Conservation (phyloP, 2,329 filamentous ascomycete species). For the Neofusicoccum ribis region DNA sequence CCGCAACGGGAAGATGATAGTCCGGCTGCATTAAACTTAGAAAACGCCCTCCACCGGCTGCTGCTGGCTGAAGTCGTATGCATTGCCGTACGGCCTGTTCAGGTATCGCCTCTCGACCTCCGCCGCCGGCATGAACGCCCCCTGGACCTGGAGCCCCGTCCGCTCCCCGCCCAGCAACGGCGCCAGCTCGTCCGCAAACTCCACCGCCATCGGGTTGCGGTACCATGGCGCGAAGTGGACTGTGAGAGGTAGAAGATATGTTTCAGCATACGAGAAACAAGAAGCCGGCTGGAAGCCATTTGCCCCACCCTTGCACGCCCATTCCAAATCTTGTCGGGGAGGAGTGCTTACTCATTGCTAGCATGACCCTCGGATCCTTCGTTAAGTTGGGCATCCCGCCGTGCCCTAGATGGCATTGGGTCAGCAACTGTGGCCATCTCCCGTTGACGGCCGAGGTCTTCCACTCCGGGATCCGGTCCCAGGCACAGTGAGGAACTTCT, state of each 20-base stretch:
- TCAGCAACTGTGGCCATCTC: background rate
- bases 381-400: constrained; percentile 62
- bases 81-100: constrained; percentile 60
- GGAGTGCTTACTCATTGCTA: constrained; percentile 25
- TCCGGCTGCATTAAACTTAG: background rate
- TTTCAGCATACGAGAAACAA: constrained; percentile 6
- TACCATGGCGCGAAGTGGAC: constrained; percentile 61
- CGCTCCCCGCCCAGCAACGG: constrained; percentile 45
- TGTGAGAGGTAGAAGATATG: constrained; percentile 9
- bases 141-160: constrained; percentile 51
- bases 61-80: constrained; percentile 60
- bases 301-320: too few species aligned
- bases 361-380: constrained; percentile 33
- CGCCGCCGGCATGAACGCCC: constrained; percentile 49
- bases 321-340: too few species aligned
- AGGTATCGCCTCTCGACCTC: constrained; percentile 52
- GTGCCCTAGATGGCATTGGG: constrained; percentile 46
- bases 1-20: too few species aligned
- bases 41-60: constrained; percentile 31
- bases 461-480: background rate
- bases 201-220: constrained; percentile 58
- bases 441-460: background rate
- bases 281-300: background rate
- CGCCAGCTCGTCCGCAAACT: constrained; percentile 54
- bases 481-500: too few species aligned